Evolutionary conservation across 78 protist species (phyloP).

Genomic region (Blattamonas nauphoetae): DNA sequence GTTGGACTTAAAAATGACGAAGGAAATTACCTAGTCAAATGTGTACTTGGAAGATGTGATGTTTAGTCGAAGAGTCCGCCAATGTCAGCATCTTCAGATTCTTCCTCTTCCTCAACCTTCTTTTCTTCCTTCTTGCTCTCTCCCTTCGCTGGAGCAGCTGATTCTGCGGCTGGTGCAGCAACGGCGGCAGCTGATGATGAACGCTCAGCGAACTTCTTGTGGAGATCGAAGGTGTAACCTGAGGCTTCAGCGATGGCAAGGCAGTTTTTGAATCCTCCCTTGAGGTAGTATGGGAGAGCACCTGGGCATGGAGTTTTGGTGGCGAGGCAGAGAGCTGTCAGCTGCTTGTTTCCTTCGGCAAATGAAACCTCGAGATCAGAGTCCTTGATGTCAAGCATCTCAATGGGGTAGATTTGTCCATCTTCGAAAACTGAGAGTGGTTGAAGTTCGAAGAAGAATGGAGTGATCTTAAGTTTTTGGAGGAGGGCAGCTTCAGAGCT

Average conservation of each 20-base stretch:
- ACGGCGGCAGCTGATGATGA: constrained; percentile 47
- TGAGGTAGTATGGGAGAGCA: constrained; percentile 80
- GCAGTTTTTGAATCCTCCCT: constrained; percentile 84
- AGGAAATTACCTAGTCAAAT: background rate
- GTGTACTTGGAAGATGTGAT: background rate
- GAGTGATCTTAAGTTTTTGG: constrained; percentile 85
- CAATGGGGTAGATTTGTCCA: constrained; percentile 74
- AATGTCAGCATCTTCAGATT: constrained; percentile 40
- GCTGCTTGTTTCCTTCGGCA: constrained; percentile 49
- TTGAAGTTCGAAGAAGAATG: constrained; percentile 89
- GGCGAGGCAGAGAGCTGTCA: constrained; percentile 81
- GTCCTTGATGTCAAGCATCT: constrained; percentile 76
- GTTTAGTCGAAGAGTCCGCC: constrained; percentile 48
- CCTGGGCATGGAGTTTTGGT: constrained; percentile 75
- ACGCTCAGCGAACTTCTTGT: constrained; percentile 56
- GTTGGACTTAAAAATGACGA: background rate
- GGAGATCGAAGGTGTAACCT: constrained; percentile 61
- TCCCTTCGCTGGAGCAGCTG: constrained; percentile 28
- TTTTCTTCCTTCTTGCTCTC: constrained; percentile 16
- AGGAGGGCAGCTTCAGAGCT: constrained; percentile 92
- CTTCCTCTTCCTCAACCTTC: constrained; percentile 27
- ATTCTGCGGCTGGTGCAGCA: constrained; percentile 49
- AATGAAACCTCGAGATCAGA: constrained; percentile 53
- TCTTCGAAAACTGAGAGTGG: constrained; percentile 62
- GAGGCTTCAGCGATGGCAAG: constrained; percentile 80